These are phyloP conservation scores for Lactuca saligna DNA, from an alignment of 129 eudicot genomes.

Conservation along the genomic window DNA sequence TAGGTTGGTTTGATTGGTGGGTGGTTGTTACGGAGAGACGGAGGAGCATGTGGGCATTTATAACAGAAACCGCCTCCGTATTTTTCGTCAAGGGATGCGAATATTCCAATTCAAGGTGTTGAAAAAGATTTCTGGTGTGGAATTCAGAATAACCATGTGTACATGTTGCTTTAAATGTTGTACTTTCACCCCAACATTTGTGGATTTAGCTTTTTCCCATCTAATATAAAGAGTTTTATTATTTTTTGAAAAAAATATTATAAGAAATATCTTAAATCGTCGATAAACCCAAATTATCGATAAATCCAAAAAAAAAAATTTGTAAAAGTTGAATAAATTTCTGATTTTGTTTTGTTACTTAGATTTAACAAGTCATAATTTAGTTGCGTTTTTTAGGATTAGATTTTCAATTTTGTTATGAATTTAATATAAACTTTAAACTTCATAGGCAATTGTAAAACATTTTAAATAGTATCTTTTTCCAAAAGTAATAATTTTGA, in stretches of 20 bases:
- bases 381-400: no score
- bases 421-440: no score
- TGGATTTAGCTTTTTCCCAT: neutral
- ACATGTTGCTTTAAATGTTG: conserved; percentile 4
- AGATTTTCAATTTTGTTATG: no score
- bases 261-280: no score
- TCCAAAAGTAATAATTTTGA: no score
- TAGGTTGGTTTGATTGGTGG: conserved; percentile 18
- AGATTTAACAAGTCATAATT: no score
- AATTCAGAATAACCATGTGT: neutral
- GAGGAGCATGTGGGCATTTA: conserved; percentile 19
- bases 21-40: conserved; percentile 25
- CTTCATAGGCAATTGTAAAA: no score
- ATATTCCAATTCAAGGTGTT: conserved; percentile 15
- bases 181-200: neutral
- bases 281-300: no score
- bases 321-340: no score
- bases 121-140: conserved; percentile 5
- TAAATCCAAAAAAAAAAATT: no score
- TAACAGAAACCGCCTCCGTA: conserved; percentile 15
- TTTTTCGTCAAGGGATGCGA: conserved; percentile 23
- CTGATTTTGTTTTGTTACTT: no score
- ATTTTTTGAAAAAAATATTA: neutral
- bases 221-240: neutral
- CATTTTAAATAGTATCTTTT: no score